Base-by-base conservation (phyloP, 345 rosid genomes). In the Euclidium syriacum region DNA sequence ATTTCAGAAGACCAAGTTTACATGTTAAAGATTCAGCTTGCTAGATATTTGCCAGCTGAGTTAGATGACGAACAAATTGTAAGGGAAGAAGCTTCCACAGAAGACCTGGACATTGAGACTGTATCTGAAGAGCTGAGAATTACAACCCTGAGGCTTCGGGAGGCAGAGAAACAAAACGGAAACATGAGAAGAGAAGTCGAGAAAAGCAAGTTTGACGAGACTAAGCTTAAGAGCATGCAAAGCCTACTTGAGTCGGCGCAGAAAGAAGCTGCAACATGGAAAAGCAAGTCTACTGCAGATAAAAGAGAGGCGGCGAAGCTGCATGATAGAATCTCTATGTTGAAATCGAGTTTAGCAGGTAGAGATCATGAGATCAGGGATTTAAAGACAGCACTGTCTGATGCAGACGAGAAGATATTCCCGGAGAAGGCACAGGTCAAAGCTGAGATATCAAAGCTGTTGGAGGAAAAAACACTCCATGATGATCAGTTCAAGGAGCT, bases 361-460 rank as follows among this genome's bases (percentile, higher is more conserved):
- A 80, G 90, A 54, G 97, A 87, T 74, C 70, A 72, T 34, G 97
- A 94, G 76, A 63, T 85, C 61, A 78, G 79, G 73, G 83, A 77
- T 57, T 65, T 87, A 33, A 90, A 85, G 64, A 66, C 62, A 19
- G 83, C 82, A 16, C 57, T 88, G 15, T 75, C 84, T 16, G 85
- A 83, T 33, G 83, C 95, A 7, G 89, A 89, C 71, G 72, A 82
- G 75, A 87, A 71, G 73, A 83, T 87, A 24, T 85, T 82, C 33
- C 84, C 85, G 0, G 96, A 92, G 70, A 83, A 82, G 63, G 73
- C 86, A 16, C 83, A 79, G 58, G 76, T 87, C 25, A 80, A 81
- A 73, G 83, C 91, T 36, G 85, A 84, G 72, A 85, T 85, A 71
- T 62, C 78, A 1, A 77, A 75, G 52, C 71, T 85, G 68, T 64